Conservation (phyloP, 306 rosid genomes). For the Cucumis hystrix region DNA sequence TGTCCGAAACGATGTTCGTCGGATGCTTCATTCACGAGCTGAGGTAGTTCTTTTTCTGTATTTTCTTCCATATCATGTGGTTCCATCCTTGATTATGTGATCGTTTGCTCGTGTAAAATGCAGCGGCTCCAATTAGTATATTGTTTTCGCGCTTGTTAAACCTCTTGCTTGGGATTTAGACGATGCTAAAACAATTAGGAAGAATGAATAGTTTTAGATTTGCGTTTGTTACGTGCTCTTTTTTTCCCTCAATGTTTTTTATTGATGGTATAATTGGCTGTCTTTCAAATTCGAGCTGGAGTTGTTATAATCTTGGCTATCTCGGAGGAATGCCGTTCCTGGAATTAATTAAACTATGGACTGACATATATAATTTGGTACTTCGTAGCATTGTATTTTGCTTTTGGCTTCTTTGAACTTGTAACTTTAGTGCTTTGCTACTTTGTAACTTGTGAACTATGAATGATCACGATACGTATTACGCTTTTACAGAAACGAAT, state of each 20-base stretch:
- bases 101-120: not conserved
- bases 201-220: not conserved
- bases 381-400: not conserved
- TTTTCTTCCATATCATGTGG: not conserved
- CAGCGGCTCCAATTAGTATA: not conserved
- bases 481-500: not conserved
- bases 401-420: not conserved
- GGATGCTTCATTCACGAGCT: constrained; percentile 93
- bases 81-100: not conserved
- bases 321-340: not conserved
- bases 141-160: not conserved
- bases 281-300: not conserved
- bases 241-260: not conserved
- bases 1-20: constrained; percentile 78
- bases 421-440: not conserved
- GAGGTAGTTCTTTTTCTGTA: constrained; percentile 35
- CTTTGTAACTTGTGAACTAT: not conserved
- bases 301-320: not conserved
- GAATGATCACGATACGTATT: not conserved
- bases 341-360: not conserved
- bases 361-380: too few species aligned
- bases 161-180: not conserved
- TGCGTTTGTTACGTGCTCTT: not conserved
- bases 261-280: not conserved
- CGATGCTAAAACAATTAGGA: not conserved